Evolutionary conservation across 805 yeast genomes (phyloP).

Genomic region (Schizosaccharomyces osmophilus): DNA sequence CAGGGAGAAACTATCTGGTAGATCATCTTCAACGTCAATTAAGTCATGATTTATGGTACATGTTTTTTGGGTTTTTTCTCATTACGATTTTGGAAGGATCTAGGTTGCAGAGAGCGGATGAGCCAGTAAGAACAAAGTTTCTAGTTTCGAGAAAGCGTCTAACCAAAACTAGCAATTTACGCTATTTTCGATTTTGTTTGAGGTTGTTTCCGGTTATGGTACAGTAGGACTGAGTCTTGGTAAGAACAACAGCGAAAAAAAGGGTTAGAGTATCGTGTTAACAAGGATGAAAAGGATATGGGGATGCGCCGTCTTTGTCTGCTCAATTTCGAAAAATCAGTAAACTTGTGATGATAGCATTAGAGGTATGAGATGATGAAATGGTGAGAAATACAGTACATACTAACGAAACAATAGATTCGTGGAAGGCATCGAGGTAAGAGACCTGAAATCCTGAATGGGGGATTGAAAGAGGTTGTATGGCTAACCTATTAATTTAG

Average conservation of each 20-base stretch:
- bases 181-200: slow-evolving; percentile 60
- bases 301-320: slow-evolving; percentile 34
- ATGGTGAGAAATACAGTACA: too few relatives aligned
- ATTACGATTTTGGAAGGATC: slow-evolving; percentile 68
- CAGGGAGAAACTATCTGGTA: slow-evolving; percentile 34
- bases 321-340: slow-evolving; percentile 49
- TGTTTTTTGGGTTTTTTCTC: slow-evolving; percentile 63
- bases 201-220: slow-evolving; percentile 84
- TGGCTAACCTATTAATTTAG: not conserved
- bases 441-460: not conserved
- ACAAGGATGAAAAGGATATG: slow-evolving; percentile 9
- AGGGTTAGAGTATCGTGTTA: not conserved
- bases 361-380: not conserved
- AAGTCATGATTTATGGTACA: slow-evolving; percentile 85
- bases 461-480: not conserved
- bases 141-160: too few relatives aligned
- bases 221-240: slow-evolving; percentile 87
- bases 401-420: slow-evolving; percentile 42
- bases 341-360: slow-evolving; percentile 45
- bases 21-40: slow-evolving; percentile 77
- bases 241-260: slow-evolving; percentile 22
- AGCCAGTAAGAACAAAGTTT: not conserved
- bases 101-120: slow-evolving; percentile 17
- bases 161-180: slow-evolving; percentile 22
- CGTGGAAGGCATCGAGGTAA: slow-evolving; percentile 93